Base-by-base conservation (phyloP, 345 rosid species). In the Murraya koenigii region DNA sequence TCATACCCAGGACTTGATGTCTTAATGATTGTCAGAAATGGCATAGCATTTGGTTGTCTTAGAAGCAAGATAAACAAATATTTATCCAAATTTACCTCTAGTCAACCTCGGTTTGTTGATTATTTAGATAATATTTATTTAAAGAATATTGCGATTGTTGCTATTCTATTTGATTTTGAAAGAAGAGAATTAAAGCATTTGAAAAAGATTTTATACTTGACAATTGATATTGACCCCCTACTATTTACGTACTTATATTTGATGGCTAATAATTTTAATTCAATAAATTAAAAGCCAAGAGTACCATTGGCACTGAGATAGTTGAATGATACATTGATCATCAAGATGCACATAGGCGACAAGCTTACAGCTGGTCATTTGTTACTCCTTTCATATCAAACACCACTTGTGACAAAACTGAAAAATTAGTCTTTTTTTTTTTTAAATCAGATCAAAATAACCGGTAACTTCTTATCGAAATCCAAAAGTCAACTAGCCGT, bases 1-100 rank as follows among this genome's bases (percentile, higher is more conserved):
- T 62, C 69, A 62, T 32, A 32, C n/a, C 6, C 30, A 8, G 9
- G 63, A 75, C 33, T 65, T 65, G 64, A 65, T 75, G 54, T 23
- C 64, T 35, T 38, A 65, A 75, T 75, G 54, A 75, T 75, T 65
- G 71, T 75, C 52, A 65, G 72, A 75, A 23, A 67, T 65, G 63
- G 14, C 22, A 28, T 30, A 33, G 64, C 28, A 64, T 52, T 49
- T 65, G 78, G 10, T 52, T 75, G 28, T 65, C 63, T 52, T 64
- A 7, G 77, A 52, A 65, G 71, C 71, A 64, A 64, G 33, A 63
- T 75, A 10, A 20, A 13, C 13, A 66, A 20, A 13, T 44, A 66
- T 39, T 10, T 22, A 26, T 32, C 33, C 20, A 22, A n/a, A 23
- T 47, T 17, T 9, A 15, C 35, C 72, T 25, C 72, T 28, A 47